Percentiles rank a stretch among this genome's conserved stretches.
Evolutionary conservation across 176 grass and related monocot species (phyloP).

Genomic region (Rhipidocladum racemiflorum): DNA sequence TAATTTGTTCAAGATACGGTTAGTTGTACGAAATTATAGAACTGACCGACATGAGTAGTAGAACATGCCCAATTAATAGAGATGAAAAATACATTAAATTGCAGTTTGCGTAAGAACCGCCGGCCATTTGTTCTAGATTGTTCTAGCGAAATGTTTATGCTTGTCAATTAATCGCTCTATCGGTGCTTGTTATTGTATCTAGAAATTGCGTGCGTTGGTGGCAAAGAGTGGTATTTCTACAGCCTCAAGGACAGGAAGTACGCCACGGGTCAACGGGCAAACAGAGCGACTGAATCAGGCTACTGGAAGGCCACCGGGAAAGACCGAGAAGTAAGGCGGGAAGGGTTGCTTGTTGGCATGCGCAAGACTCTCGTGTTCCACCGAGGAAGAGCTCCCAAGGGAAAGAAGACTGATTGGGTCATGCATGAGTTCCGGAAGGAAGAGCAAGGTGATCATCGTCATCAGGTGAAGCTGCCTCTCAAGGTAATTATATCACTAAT

Average conservation of each 20-base stretch:
- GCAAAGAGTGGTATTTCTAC: constrained; percentile 94
- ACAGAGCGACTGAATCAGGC: constrained; percentile 80
- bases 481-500: constrained; percentile 38
- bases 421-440: constrained; percentile 95
- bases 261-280: constrained; percentile 75
- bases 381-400: constrained; percentile 86
- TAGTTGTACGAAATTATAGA: background rate
- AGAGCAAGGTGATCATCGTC: constrained; percentile 38
- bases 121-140: background rate
- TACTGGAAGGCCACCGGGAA: constrained; percentile 96
- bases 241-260: constrained; percentile 83
- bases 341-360: constrained; percentile 72
- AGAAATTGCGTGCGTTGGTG: constrained; percentile 74
- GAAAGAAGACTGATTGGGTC: constrained; percentile 91
- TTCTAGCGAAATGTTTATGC: background rate
- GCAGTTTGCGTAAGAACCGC: background rate
- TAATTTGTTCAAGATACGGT: background rate
- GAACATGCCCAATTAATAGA: too few species aligned
- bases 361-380: constrained; percentile 96
- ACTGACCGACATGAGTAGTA: background rate
- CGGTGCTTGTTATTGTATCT: background rate
- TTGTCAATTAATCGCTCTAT: background rate
- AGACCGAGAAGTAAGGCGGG: constrained; percentile 54
- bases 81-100: background rate
- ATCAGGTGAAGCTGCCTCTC: constrained; percentile 33